These are phyloP conservation scores for Sphagnum magellanicum DNA, from an alignment of 228 moss, liverwort and hornwort genomes.

Conservation along the genomic window DNA sequence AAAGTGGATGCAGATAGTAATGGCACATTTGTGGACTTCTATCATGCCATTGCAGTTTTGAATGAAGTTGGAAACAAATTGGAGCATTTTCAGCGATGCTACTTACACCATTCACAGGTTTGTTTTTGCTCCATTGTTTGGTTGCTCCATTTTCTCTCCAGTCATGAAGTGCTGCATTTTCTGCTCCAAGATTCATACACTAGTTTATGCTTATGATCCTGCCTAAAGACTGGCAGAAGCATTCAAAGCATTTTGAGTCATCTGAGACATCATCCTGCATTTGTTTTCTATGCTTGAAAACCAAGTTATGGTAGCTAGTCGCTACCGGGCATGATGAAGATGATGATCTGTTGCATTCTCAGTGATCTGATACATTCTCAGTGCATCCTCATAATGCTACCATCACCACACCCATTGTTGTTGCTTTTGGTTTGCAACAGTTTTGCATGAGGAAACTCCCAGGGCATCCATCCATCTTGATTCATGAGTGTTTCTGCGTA, in stretches of 20 bases:
- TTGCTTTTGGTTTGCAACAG: too few species aligned
- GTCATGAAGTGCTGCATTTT: not conserved
- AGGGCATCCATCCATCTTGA: too few species aligned
- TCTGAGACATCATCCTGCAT: not conserved
- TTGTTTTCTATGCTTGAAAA: not conserved
- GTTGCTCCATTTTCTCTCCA: not conserved
- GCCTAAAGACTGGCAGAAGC: not conserved
- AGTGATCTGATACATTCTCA: not conserved
- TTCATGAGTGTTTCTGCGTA: too few species aligned
- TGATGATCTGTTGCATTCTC: not conserved
- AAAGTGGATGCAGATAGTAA: constrained; percentile 18
- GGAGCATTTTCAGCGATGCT: constrained; percentile 31
- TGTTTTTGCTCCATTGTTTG: not conserved
- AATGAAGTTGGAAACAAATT: constrained; percentile 17
- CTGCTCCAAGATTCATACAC: not conserved
- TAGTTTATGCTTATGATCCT: not conserved
- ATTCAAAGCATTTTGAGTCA: not conserved
- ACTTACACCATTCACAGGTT: constrained; percentile 35
- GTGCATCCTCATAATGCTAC: too few species aligned
- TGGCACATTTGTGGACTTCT: constrained; percentile 31
- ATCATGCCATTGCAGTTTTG: constrained; percentile 9
- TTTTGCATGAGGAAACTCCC: too few species aligned
- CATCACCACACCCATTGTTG: too few species aligned
- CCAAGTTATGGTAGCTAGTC: too few species aligned
- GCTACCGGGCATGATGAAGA: not conserved